Percentiles rank a stretch among this genome's conserved stretches.
Evolutionary conservation across 257 asterid genomes (phyloP).

Genomic region (Linaria vulgaris): DNA sequence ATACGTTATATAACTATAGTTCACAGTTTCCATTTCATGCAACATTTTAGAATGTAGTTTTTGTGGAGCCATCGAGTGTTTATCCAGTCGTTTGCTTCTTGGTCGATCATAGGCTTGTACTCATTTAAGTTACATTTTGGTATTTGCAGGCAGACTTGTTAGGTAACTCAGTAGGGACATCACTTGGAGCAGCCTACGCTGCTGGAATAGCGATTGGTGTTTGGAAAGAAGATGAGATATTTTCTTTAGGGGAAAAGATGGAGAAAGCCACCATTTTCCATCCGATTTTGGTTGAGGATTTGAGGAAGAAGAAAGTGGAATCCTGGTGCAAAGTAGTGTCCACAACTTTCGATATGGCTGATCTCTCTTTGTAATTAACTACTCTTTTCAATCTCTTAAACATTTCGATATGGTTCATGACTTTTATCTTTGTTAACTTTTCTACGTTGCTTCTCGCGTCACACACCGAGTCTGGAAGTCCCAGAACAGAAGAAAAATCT

Average conservation of each 20-base stretch:
- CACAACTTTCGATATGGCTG: slow-evolving; percentile 83
- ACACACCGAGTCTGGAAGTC: too few species aligned
- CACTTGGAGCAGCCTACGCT: slow-evolving; percentile 95
- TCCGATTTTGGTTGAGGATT: slow-evolving; percentile 48
- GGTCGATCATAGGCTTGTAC: too few species aligned
- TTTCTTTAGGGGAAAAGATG: slow-evolving; percentile 54
- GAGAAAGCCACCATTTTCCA: slow-evolving; percentile 51
- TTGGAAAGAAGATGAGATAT: slow-evolving; percentile 69
- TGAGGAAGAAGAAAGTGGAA: slow-evolving; percentile 72
- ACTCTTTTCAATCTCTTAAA: too few species aligned
- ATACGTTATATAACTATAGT: too few species aligned
- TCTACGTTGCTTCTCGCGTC: too few species aligned
- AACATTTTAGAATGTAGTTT: too few species aligned
- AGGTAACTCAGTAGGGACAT: slow-evolving; percentile 78
- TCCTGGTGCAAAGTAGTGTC: slow-evolving; percentile 93
- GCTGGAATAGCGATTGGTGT: slow-evolving; percentile 92
- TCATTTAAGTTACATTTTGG: not conserved
- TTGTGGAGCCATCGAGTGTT: too few species aligned
- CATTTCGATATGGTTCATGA: too few species aligned
- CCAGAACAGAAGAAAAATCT: too few species aligned
- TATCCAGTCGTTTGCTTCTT: too few species aligned
- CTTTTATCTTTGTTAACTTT: too few species aligned
- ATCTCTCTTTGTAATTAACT: slow-evolving; percentile 49
- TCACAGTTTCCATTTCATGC: too few species aligned
- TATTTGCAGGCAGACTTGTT: slow-evolving; percentile 68